Base-by-base conservation (phyloP, 306 rosid genomes). In the Parietaria judaica region DNA sequence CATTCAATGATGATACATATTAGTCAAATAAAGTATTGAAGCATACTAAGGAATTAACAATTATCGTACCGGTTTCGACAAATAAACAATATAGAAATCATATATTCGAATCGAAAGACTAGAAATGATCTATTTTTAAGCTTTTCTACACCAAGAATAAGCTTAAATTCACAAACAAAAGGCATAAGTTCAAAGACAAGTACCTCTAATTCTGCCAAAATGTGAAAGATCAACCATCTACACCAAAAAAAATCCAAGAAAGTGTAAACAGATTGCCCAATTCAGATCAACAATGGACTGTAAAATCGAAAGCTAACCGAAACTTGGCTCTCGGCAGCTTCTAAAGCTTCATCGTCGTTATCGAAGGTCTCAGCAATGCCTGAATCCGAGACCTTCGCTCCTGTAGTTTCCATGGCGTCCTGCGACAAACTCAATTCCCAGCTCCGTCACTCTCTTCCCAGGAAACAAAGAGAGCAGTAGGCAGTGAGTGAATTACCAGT, bases 151-250 rank as follows among this genome's bases (percentile, higher is more conserved):
- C 23, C 54, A 17, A 14, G 35, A 14, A 6, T 39, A 46, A 58
- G 15, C 41, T 56, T 7, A 35, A 51, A 50, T 3, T 34, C 12
- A 34, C 59, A 36, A 6, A 14, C 41, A 13, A 16, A 66, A 52
- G 43, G 36, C 8, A 58, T 49, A 44, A 14, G 49, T 69, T 68
- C 15, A 52, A 7, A 10, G 65, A 51, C 57, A 73, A 11, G 70
- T 85, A 91, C 97, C 97, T 85, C 95, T 81, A 72, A 91, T 80
- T 68, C 97, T 81, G 74, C 96, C 96, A 62, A 81, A 91, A 78
- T 91, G 96, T 60, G 97, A 91, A 56, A 91, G 96, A 77, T 91
- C 96, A 75, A 81, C 96, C 12, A 87, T 95, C 97, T 87, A 81
- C 14, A 50, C 53, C 65, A 82, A 56, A 31, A 56, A 63, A 55